Evolutionary conservation across 306 rosid species (phyloP), one percentile per base, ranked within the genome.

Genomic region (Prunus mume): DNA sequence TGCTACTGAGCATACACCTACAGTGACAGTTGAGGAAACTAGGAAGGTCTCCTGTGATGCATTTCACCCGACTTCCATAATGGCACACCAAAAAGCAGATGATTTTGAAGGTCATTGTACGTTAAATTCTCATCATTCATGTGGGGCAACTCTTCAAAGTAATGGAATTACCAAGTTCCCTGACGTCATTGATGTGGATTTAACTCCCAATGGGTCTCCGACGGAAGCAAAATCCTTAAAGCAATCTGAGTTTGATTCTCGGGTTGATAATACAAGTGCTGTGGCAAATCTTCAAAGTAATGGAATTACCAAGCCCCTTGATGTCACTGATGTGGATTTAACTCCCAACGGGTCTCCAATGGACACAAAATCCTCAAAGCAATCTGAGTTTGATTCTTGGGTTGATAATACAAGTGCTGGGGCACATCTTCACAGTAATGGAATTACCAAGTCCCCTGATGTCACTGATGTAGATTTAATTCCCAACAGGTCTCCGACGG

Each of bases 231-330:
- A 45, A 22, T 61, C 79, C 58, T 50, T 81, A 10, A 88, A 79
- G 80, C 75, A 67, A 63, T 72, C 65, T 0, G 65, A 61, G 41
- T 74, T 70, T 49, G 83, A 79, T 81, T 68, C 81, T 63, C 80
- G 71, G 85, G 84, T 75, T 54, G 88, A 87, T 72, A 58, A 68
- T 68, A 51, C 77, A 46, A 65, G 80, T 85, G 52, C 62, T 68
- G 75, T 1, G 52, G 15, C 52, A 10, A 13, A 65, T 67, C 58
- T 69, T 78, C 50, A 72, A 2, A 15, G 55, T 19, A 61, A 78
- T 60, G 91, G 64, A 77, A 60, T 66, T 65, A 51, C 84, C 34
- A 69, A 49, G 73, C 45, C 61, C 17, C 41, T 68, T 63, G 81
- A 72, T 74, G 80, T 74, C 45, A 50, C 57, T 51, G 82, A 78